Evolutionary conservation across 2,329 filamentous ascomycete species (phyloP).

Genomic region (Diaporthe destruens): DNA sequence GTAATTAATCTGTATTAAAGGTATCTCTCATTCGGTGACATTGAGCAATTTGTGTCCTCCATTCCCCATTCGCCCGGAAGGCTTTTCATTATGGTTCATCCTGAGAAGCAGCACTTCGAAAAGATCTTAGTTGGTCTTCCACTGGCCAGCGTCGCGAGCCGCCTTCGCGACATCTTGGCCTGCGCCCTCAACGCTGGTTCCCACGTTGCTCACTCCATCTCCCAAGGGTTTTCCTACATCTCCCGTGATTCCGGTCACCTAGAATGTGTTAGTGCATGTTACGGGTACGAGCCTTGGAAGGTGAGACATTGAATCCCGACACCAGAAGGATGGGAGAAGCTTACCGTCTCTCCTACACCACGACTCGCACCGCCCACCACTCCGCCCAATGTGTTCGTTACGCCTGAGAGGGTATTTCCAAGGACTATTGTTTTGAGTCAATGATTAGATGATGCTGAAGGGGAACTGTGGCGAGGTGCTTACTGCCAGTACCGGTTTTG

Average conservation of each 20-base stretch:
- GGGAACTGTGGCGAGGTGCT: neutral
- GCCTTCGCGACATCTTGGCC: conserved; percentile 36
- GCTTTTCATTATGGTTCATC: no score
- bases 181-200: conserved; percentile 35
- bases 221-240: conserved; percentile 39
- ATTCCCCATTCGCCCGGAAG: rapidly evolving
- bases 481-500: conserved; percentile 41
- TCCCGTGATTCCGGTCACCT: conserved; percentile 32
- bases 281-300: no score
- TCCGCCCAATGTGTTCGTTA: conserved; percentile 40
- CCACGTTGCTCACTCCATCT: conserved; percentile 39
- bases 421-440: conserved; percentile 5
- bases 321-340: no score
- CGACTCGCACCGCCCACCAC: conserved; percentile 38
- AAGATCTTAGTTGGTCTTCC: conserved; percentile 38
- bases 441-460: neutral
- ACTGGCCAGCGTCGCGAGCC: conserved; percentile 39
- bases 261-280: no score
- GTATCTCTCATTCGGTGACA: conserved; percentile 20
- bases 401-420: conserved; percentile 36
- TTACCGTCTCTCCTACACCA: conserved; percentile 37
- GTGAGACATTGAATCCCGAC: no score
- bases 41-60: neutral
- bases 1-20: conserved; percentile 10
- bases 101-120: neutral